Evolutionary conservation across 2,329 filamentous ascomycete genomes (phyloP).

Genomic region (Trichoderma lentiforme): DNA sequence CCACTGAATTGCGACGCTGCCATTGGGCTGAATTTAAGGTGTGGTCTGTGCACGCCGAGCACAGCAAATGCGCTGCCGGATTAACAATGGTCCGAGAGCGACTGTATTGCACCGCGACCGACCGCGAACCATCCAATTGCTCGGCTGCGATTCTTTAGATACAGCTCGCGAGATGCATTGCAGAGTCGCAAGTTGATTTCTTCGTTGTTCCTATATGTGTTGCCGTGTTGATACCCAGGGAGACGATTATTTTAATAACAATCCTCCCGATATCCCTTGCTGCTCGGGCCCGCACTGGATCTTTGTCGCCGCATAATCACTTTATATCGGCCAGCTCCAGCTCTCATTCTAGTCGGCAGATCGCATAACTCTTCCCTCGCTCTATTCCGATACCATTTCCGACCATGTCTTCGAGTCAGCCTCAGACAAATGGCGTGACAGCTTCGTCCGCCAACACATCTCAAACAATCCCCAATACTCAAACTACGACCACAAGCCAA

Average conservation of each 20-base stretch:
- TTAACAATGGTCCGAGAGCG: conserved; percentile 20
- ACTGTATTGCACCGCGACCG: not conserved
- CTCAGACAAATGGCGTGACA: conserved; percentile 54
- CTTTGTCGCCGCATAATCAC: not conserved
- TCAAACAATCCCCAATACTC: conserved; percentile 37
- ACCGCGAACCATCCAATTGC: not conserved
- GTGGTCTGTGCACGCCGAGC: conserved; percentile 31
- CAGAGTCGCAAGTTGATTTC: not conserved
- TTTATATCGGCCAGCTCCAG: not conserved
- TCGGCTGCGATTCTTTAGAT: not conserved
- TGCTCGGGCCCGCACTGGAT: not conserved
- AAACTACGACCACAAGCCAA: conserved; percentile 31
- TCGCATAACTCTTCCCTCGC: not conserved
- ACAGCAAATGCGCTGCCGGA: conserved; percentile 21
- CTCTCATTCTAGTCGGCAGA: not conserved
- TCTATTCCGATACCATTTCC: not conserved
- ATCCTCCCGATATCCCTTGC: not conserved
- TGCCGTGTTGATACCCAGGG: not conserved
- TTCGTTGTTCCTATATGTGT: not conserved
- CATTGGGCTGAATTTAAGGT: conserved; percentile 30
- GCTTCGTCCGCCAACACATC: conserved; percentile 38
- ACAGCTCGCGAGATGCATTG: not conserved
- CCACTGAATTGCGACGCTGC: not conserved
- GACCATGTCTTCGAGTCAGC: conserved; percentile 37
- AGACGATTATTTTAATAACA: not conserved